Base-by-base conservation (phyloP, 352 stramenopile genomes). In the Phytophthora capsici region DNA sequence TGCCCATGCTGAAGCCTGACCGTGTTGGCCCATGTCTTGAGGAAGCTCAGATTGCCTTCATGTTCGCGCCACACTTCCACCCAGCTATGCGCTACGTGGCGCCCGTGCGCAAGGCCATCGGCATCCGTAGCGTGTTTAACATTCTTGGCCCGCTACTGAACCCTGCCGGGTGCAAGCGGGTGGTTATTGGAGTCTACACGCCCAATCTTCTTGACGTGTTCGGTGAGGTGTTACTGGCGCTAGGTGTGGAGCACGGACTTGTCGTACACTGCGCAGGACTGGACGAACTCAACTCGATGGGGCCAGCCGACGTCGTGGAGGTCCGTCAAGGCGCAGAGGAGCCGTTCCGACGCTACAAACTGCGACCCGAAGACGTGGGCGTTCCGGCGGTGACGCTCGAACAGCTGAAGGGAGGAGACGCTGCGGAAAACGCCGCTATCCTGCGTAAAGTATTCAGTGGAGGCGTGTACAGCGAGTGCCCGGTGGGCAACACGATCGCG, bases 101-200 rank as follows among this genome's bases (percentile, higher is more conserved):
- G 26, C 97, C 97, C 2, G 90, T 99, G 51, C 91, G 98, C 38
- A 98, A 98, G 64, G 89, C 97, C 47, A 94, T 99, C 49, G 90
- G 93, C 22, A 94, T 99, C 34, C 90, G 97, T 58, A 98, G 90
- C 10, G 91, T 97, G 22, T 99, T 99, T 69, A 99, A 99, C 73
- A 98, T 99, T 51, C 80, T 99, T 17, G 98, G 98, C 13, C 97
- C 98, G 25, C 93, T 99, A 69, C 93, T 98, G 4, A 99, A 99
- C 82, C 96, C 98, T 2, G 97, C 97, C 0, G 79, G 87, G 20
- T 98, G 97, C 50, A 92, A 98, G 69, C 87, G 85, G 44, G 83
- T 98, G 28, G 96, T 99, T n/a, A 99, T 99, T 70, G 98, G 98
- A 52, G 98, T 99, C 9, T 99, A 99, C 72, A 93, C 97, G 52